Base-by-base conservation (phyloP, 2,329 filamentous ascomycete genomes). In the Zasmidium citrigriseum region DNA sequence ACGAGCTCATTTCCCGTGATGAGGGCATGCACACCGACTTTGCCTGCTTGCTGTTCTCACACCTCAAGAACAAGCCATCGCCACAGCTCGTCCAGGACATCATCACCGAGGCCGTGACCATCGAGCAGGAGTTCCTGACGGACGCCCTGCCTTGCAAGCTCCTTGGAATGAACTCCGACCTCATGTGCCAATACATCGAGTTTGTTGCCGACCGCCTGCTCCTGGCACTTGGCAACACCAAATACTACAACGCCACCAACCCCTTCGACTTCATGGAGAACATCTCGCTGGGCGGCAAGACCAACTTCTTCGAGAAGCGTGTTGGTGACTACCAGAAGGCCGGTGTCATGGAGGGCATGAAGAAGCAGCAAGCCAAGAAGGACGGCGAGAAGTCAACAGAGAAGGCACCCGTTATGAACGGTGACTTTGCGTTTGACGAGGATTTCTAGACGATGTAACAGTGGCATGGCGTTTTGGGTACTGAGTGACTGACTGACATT, bases 261-360 rank as follows among this genome's bases (percentile, higher is more conserved):
- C 95, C 95, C 75, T 99, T 99, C 76, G 95, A 99, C 84, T 99
- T 99, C 79, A 99, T 99, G 95, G 95, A 99, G 85, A 97, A 96
- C 81, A 99, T 99, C 78, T 98, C 95, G 21, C 86, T 99, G 11
- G 91, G 92, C 53, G 95, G 95, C 79, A 99, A 99, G 90, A 99
- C 95, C 76, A 99, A 99, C 87, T 99, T 99, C 86, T 99, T 99
- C 77, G 95, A 99, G 89, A 99, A 99, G 90, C 91, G 95, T 70
- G 95, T 99, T 58, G 95, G 89, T 76, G 95, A 99, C 74, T 99
- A 99, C 86, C 95, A 99, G 81, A 99, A 99, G 86, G 93, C 95
- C 38, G 95, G 95, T 82, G 93, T 99, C 77, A 96, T 99, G 91
- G 89, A 89, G 72, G 93, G 90, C 80, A 90, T 88, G 69, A 89